phyloP scores from a whole-genome alignment of 2,329 filamentous ascomycete species.

The Hymenoscyphus albidus region DNA sequence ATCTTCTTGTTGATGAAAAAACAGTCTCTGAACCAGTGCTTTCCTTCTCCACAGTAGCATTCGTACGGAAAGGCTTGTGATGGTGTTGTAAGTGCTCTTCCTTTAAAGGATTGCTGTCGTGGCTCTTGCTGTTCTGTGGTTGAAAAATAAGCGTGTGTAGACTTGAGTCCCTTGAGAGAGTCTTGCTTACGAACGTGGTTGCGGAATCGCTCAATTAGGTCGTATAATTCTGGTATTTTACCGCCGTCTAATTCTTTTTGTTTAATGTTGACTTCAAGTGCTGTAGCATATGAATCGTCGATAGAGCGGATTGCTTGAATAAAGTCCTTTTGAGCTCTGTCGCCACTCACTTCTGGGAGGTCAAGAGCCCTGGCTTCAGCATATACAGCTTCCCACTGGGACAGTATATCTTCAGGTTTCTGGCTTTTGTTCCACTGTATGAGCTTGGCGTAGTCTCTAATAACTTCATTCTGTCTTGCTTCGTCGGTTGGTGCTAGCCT shows the following conservation, averaged over 20 bases:
- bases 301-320: background rate
- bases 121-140: background rate
- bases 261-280: background rate
- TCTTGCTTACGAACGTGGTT: background rate
- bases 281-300: background rate
- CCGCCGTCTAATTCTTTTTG: background rate
- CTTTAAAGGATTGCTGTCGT: background rate
- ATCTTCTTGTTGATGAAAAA: background rate
- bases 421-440: background rate
- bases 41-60: background rate
- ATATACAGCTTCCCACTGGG: too few species aligned
- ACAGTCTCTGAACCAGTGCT: background rate
- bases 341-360: background rate
- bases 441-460: background rate
- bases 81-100: background rate
- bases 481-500: background rate
- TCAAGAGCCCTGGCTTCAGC: background rate
- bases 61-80: background rate
- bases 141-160: background rate
- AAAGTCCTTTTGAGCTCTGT: background rate
- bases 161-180: background rate
- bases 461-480: background rate
- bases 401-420: background rate
- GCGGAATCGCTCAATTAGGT: background rate
- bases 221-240: background rate